Conservation (phyloP, 352 stramenopile genomes). For the Phytophthora niederhauseri region DNA sequence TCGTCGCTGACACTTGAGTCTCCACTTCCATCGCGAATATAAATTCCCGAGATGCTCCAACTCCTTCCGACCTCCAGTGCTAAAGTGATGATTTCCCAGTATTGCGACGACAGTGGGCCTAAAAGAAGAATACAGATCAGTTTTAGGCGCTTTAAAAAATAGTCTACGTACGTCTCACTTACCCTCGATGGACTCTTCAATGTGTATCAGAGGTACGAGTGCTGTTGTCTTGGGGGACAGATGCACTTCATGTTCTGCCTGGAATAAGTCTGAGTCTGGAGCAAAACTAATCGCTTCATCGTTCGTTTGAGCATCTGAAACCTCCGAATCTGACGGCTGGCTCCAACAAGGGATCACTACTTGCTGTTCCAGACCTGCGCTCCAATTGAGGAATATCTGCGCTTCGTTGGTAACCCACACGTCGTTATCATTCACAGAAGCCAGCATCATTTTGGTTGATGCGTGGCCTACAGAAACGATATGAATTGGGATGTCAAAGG, state of each 20-base stretch:
- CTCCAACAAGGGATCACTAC: background rate
- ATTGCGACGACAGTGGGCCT: background rate
- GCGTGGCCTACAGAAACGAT: constrained; percentile 6
- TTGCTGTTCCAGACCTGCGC: background rate
- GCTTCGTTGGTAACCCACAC: background rate
- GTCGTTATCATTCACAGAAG: background rate
- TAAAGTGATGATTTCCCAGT: background rate
- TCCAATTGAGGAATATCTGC: background rate
- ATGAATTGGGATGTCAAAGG: constrained; percentile 16
- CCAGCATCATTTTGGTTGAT: background rate
- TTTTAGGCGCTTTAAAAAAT: background rate
- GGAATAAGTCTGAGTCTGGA: background rate
- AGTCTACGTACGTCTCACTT: background rate
- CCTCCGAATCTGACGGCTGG: background rate
- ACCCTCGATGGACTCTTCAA: background rate
- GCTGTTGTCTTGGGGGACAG: background rate
- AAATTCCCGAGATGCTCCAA: background rate
- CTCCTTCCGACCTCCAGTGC: background rate
- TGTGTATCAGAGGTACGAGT: background rate
- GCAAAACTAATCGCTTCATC: background rate
- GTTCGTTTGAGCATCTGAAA: background rate
- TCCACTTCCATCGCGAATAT: background rate
- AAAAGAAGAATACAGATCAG: background rate
- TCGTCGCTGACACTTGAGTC: background rate
- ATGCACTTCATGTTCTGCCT: background rate